Evolutionary conservation across 148 eudicot species (phyloP), one percentile per base, ranked within the genome.

Genomic region (Rheum nobile): DNA sequence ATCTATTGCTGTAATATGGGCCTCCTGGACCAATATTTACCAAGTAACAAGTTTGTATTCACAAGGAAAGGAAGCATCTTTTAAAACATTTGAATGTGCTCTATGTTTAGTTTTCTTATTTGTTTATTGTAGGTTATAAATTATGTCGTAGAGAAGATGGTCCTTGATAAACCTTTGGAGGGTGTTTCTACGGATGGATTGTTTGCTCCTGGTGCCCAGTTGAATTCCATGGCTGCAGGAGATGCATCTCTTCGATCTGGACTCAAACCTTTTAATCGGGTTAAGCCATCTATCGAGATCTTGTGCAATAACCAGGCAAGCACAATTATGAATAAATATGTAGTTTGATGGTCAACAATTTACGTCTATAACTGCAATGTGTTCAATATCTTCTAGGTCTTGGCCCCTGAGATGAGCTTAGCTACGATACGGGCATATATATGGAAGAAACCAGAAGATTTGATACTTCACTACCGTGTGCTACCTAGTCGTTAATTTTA

Each of bases 251-350:
- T 92, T 67, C 82, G 92, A 55, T 69, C 91, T 47, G 89, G 91
- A 31, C 78, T 84, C 79, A 90, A 89, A 80, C 82, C 96, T 73
- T 87, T 96, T 91, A 95, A 78, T 70, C 92, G 91, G 77, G 85
- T 76, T 39, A 96, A 88, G 84, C 94, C 96, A 74, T 84, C 90
- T 28, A 85, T 96, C 75, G 99, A 96, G 83, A 88, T 96, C 67
- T 80, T 91, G 84, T 93, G 98, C 84, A 93, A 91, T 80, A 89
- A 93, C 85, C 98, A 93, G 97, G 98, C 76, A 83, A 80, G 86
- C 12, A 65, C 52, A 65, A 3, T 67, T 41, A 26, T 21, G 43
- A 39, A 12, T 32, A 28, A 12, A 57, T 57, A 28, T 28, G 1
- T 28, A 32, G 22, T 16, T 65, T 65, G 39, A 32, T 31, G 39